phyloP scores from a whole-genome alignment of 2,329 filamentous ascomycete species.

The Waltergamsia citrina region DNA sequence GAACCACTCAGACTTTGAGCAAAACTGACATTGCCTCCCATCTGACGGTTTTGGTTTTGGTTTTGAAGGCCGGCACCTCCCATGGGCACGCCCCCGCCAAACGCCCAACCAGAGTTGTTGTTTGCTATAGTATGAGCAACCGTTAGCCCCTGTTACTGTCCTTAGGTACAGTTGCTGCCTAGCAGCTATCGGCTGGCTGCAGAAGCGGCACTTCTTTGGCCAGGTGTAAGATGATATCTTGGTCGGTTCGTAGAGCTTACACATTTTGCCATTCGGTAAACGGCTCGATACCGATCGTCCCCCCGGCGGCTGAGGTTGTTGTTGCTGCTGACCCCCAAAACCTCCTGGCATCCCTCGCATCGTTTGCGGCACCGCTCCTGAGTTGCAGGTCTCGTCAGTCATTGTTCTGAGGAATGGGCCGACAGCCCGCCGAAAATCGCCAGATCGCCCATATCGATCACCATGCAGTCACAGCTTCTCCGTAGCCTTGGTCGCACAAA shows the following conservation, averaged over 20 bases:
- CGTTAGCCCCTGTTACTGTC: constrained; percentile 1
- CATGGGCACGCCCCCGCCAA: constrained; percentile 53
- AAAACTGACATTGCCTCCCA: constrained; percentile 53
- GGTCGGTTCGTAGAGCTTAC: constrained; percentile 33
- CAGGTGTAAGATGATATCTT: too few relatives aligned
- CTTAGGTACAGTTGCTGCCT: neutral
- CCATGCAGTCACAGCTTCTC: too few relatives aligned
- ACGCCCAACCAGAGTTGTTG: constrained; percentile 50
- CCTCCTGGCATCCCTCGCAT: constrained; percentile 52
- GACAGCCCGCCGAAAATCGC: too few relatives aligned
- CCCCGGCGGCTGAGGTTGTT: constrained; percentile 6
- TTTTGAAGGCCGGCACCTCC: constrained; percentile 44
- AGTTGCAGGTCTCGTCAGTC: constrained; percentile 4
- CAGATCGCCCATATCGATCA: too few relatives aligned
- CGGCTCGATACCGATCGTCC: constrained; percentile 46
- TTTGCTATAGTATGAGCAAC: constrained; percentile 24
- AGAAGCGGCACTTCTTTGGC: too few relatives aligned
- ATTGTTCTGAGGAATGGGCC: neutral
- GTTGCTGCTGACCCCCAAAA: constrained; percentile 36
- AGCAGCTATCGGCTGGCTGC: neutral
- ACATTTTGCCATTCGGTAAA: constrained; percentile 57
- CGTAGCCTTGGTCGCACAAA: too few relatives aligned
- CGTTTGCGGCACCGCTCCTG: constrained; percentile 52
- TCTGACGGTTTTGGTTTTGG: constrained; percentile 41
- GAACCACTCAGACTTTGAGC: constrained; percentile 56